These are phyloP conservation scores for Pleurotus citrinopileatus DNA, from an alignment of 768 basidiomycete genomes.

Conservation along the genomic window DNA sequence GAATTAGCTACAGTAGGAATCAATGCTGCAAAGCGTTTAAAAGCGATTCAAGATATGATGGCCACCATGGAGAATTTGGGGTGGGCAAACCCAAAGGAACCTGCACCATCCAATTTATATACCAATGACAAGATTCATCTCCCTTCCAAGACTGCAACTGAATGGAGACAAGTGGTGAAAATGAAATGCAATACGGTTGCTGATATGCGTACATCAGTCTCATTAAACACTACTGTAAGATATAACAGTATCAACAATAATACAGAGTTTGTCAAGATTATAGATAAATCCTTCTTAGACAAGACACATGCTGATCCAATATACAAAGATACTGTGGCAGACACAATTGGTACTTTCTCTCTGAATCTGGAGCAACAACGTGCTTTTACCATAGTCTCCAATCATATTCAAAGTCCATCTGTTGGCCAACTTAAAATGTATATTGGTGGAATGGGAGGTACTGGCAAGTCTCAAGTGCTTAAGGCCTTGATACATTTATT, in stretches of 20 bases:
- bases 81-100: no score
- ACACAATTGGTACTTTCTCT: not conserved
- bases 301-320: not conserved
- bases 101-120: no score
- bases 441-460: conserved; percentile 25
- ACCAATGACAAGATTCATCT: no score
- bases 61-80: no score
- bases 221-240: no score
- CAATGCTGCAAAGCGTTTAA: no score
- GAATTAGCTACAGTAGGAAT: no score
- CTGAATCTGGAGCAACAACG: conserved; percentile 2
- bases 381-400: conserved; percentile 18
- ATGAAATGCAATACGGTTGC: no score
- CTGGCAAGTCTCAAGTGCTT: conserved; percentile 22
- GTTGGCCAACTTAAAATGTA: conserved; percentile 22
- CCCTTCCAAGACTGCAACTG: no score
- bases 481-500: conserved; percentile 17
- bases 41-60: no score
- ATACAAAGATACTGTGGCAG: not conserved
- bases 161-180: no score
- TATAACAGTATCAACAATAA: not conserved
- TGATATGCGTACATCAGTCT: no score
- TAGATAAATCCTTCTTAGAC: conserved; percentile 9
- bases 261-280: not conserved
- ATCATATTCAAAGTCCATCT: conserved; percentile 15